Base-by-base conservation (phyloP, 2,329 filamentous ascomycete species). In the Talaromyces sp. region DNA sequence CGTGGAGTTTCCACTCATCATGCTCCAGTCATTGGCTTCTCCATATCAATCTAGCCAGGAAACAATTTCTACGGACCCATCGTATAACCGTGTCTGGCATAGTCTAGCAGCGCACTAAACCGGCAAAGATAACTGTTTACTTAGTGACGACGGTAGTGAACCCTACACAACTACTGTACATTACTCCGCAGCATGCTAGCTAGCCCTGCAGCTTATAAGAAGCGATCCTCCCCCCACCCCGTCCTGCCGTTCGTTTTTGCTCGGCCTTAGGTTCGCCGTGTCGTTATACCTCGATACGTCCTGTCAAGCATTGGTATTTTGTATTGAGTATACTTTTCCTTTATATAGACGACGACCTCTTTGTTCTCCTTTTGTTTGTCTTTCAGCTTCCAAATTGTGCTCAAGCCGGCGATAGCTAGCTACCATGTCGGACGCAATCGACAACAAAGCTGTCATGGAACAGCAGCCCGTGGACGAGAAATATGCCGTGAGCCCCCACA, bases 381-480 rank as follows among this genome's bases (percentile, higher is more conserved):
- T 33, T 39, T 54, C n/a, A 16, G 7, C 60, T 22, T 39, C 52
- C 10, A 9, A 14, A 35, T 27, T 37, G 64, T 37, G 14, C 39
- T 48, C 8, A 16, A 52, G 48, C 27, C 48, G 31, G 50, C 31
- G 10, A 56, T 37, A 43, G 37, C 43, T 60, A 24, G 14, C 47
- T 22, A 43, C 43, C 31, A 65, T 63, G 52, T 59, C 61, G 11
- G 67, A 70, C 24, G 5, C 63, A 33, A 58, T 67, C n/a, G 19
- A 59, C n/a, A 67, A 67, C 50, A 37, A 60, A 39, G 64, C 68
- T 33, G 67, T 69, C 3, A 45, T 27, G 41, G 37, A 31, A 16
- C 61, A 63, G 41, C 61, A 63, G 39, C 24, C 64, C 19, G 59
- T 33, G 33, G 43, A 65, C 16, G 64, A 65, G 10, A 65, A 70